These are phyloP conservation scores for Cystobasidium onofrii DNA, from an alignment of 768 basidiomycete genomes.

Conservation along the genomic window DNA sequence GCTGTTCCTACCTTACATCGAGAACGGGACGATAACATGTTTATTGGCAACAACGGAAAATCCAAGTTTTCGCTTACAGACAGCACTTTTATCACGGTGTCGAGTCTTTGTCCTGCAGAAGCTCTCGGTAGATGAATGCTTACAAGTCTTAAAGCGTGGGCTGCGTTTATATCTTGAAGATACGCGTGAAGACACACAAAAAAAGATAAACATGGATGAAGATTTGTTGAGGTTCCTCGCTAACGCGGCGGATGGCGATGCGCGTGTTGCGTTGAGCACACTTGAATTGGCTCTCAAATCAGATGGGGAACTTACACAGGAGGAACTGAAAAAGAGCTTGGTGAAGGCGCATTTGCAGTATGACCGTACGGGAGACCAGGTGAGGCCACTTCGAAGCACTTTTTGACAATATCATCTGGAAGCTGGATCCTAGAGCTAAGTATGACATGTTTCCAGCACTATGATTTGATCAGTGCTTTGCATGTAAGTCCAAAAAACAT, in stretches of 20 bases:
- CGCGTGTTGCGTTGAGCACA: slow-evolving; percentile 60
- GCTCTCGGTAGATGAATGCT: slow-evolving; percentile 59
- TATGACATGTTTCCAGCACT: slow-evolving; percentile 27
- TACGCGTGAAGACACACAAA: background rate
- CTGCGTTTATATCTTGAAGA: slow-evolving; percentile 34
- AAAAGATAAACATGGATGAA: background rate
- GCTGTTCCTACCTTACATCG: slow-evolving; percentile 66
- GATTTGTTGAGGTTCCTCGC: slow-evolving; percentile 35
- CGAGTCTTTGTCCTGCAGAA: slow-evolving; percentile 69
- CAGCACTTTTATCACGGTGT: slow-evolving; percentile 38
- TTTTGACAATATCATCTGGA: too few species aligned
- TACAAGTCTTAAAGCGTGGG: slow-evolving; percentile 56
- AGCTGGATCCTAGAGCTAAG: background rate
- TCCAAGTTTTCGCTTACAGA: slow-evolving; percentile 57
- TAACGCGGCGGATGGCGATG: slow-evolving; percentile 41
- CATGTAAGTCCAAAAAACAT: background rate
- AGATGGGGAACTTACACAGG: slow-evolving; percentile 45
- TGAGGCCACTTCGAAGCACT: slow-evolving; percentile 47
- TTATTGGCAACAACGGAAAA: slow-evolving; percentile 71
- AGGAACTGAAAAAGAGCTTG: slow-evolving; percentile 56
- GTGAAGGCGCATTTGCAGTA: slow-evolving; percentile 54
- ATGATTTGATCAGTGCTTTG: slow-evolving; percentile 37
- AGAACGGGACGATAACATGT: slow-evolving; percentile 66
- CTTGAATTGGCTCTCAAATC: slow-evolving; percentile 59
- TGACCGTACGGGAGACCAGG: slow-evolving; percentile 62